phyloP scores from a whole-genome alignment of 2,329 filamentous ascomycete species.

The Phialemoniopsis sp. region DNA sequence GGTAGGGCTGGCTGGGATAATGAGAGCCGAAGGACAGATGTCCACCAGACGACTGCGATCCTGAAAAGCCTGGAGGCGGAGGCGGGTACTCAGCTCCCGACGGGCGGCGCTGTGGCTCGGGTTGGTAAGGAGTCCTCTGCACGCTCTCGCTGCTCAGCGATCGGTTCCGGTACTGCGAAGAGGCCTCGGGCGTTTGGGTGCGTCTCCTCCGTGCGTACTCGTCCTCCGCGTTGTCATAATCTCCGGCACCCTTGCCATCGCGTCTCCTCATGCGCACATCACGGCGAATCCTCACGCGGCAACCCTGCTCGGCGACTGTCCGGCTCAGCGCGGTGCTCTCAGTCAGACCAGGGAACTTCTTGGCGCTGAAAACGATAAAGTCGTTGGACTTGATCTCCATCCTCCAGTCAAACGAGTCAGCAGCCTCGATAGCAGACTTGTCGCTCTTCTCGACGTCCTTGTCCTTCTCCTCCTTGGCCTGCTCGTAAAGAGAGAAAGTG shows the following conservation, averaged over 20 bases:
- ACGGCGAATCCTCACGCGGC: conserved; percentile 89
- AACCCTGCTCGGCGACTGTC: conserved; percentile 92
- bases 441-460: conserved; percentile 48
- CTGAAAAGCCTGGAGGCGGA: conserved; percentile 16
- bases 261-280: conserved; percentile 53
- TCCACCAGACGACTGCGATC: conserved; percentile 8
- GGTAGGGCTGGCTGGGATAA: conserved; percentile 13
- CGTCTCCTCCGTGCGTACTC: conserved; percentile 22
- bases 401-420: conserved; percentile 70
- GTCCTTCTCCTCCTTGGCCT: conserved; percentile 82
- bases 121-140: conserved; percentile 21
- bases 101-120: conserved; percentile 22
- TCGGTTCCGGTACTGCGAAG: conserved; percentile 19
- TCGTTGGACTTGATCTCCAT: conserved; percentile 85
- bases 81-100: conserved; percentile 24
- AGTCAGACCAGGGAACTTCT: conserved; percentile 94
- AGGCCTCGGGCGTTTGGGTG: conserved; percentile 24
- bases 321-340: conserved; percentile 87
- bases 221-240: conserved; percentile 20
- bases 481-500: conserved; percentile 89
- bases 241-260: conserved; percentile 38
- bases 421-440: conserved; percentile 22
- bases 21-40: conserved; percentile 21
- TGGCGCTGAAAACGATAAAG: conserved; percentile 91
- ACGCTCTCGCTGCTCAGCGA: conserved; percentile 24